phyloP scores from a whole-genome alignment of 73 alveolate genomes.

The Paramecium pentaurelia region DNA sequence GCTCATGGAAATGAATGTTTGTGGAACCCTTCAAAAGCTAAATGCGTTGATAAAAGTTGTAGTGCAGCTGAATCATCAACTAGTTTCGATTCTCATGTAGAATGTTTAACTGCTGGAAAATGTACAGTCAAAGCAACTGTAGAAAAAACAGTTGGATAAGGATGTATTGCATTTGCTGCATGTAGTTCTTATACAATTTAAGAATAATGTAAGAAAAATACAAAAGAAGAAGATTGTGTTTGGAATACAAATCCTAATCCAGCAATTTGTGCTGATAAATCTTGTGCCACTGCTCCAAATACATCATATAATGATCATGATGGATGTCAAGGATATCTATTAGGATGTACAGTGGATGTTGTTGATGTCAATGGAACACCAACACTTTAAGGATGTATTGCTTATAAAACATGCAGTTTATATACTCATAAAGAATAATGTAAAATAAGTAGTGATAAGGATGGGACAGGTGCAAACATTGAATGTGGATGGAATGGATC shows the following conservation, averaged over 20 bases:
- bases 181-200: background rate
- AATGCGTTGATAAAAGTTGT: background rate
- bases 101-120: background rate
- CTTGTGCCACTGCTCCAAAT: background rate
- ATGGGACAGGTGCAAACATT: background rate
- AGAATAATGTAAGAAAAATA: background rate
- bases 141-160: background rate
- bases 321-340: background rate
- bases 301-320: background rate
- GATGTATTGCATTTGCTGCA: background rate
- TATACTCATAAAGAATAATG: background rate
- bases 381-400: background rate
- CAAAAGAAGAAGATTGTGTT: background rate
- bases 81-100: background rate
- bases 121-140: background rate
- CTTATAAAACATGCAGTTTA: background rate
- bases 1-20: background rate
- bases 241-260: background rate
- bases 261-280: background rate
- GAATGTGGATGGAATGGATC: conserved; percentile 10
- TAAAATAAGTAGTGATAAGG: background rate
- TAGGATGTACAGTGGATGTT: background rate
- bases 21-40: background rate
- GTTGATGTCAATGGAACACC: background rate
- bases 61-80: background rate